phyloP scores from a whole-genome alignment of 2,329 filamentous ascomycete species.

The Lojkania enalia region DNA sequence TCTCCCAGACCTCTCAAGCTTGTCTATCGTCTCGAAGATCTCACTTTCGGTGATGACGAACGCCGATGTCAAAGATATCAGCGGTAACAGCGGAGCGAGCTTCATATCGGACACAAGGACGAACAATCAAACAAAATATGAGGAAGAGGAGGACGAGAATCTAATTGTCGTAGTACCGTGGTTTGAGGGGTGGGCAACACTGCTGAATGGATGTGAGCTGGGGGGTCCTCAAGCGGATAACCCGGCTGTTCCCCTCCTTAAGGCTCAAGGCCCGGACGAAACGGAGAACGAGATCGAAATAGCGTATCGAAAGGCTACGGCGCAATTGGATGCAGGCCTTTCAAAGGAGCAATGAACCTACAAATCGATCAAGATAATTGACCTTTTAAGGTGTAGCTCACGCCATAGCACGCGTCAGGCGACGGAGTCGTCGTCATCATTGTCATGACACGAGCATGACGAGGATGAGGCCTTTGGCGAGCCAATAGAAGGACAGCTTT shows the following conservation, averaged over 20 bases:
- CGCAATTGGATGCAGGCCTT: too few species aligned
- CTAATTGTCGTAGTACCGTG: not conserved
- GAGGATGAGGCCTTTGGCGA: not conserved
- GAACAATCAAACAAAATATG: too few species aligned
- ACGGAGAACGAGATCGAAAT: too few species aligned
- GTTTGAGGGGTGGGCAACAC: not conserved
- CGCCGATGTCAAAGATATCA: conserved; percentile 55
- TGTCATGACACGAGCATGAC: not conserved
- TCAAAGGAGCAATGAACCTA: too few species aligned
- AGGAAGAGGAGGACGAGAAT: conserved; percentile 5
- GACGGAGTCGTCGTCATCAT: not conserved
- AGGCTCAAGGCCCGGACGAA: not conserved
- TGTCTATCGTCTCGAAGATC: conserved; percentile 46
- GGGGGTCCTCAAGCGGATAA: not conserved
- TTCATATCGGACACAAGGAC: too few species aligned
- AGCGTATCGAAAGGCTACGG: too few species aligned
- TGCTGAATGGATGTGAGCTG: not conserved
- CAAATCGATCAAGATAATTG: too few species aligned
- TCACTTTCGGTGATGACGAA: conserved; percentile 58
- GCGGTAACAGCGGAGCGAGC: conserved; percentile 52
- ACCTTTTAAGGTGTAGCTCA: too few species aligned
- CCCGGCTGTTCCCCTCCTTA: not conserved
- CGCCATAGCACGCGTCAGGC: not conserved
- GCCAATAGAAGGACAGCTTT: too few species aligned
- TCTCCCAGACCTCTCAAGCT: conserved; percentile 26